These are phyloP conservation scores for Cadophora sp. DNA, from an alignment of 2,329 filamentous ascomycete genomes.

Conservation along the genomic window DNA sequence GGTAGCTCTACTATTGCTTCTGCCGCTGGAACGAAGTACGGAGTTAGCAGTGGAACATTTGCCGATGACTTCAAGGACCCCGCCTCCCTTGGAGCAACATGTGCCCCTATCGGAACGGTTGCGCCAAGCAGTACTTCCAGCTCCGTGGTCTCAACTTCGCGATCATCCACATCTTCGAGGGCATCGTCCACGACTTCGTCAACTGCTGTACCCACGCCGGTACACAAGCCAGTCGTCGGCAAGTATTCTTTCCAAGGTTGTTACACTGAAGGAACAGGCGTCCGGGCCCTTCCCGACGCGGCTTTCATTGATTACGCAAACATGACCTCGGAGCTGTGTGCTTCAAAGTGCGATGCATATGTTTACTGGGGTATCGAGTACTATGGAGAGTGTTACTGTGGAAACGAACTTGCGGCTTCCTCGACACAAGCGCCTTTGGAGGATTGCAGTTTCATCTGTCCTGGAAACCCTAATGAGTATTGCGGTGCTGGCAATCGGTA, in stretches of 20 bases:
- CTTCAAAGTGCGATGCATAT: constrained; percentile 41
- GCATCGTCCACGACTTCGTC: constrained; percentile 25
- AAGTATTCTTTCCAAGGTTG: constrained; percentile 37
- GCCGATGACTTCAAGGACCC: constrained; percentile 58
- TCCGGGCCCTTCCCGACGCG: constrained; percentile 31
- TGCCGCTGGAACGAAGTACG: constrained; percentile 35
- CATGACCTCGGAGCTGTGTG: constrained; percentile 46
- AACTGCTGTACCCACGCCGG: constrained; percentile 34
- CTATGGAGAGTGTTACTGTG: constrained; percentile 46
- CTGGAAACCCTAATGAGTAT: constrained; percentile 41
- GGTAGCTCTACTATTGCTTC: constrained; percentile 31
- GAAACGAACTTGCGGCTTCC: constrained; percentile 35
- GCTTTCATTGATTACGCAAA: constrained; percentile 34
- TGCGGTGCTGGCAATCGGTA: constrained; percentile 43
- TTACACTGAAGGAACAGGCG: constrained; percentile 33
- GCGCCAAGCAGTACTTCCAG: constrained; percentile 42
- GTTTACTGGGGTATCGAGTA: constrained; percentile 50
- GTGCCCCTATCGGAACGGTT: constrained; percentile 37
- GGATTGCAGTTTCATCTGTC: constrained; percentile 38
- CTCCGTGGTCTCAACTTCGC: constrained; percentile 21
- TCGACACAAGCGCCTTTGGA: constrained; percentile 27
- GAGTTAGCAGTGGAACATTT: constrained; percentile 39
- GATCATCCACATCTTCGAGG: constrained; percentile 19
- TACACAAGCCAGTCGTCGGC: constrained; percentile 34
- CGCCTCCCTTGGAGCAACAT: constrained; percentile 52